A percentile compares a stretch with the other conserved stretches of the same genome.
Conservation (phyloP, 495 filamentous ascomycete genomes). For the Podospora comata region DNA sequence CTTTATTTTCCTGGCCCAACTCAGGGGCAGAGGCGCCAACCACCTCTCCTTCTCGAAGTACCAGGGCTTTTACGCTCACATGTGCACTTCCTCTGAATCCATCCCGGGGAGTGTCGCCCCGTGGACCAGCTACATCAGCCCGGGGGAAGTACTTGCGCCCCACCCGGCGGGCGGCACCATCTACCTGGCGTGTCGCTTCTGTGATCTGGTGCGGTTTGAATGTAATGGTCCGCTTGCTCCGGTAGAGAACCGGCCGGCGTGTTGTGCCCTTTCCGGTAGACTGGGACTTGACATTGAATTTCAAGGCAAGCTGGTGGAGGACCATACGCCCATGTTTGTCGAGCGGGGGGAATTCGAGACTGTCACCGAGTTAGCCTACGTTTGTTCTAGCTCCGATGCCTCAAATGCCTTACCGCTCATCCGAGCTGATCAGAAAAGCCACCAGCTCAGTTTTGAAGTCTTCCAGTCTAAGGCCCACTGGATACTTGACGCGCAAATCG, state of each 20-base stretch:
- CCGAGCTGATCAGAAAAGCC: constrained; percentile 62
- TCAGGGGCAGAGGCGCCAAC: constrained; percentile 83
- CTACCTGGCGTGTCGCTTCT: constrained; percentile 35
- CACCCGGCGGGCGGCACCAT: constrained; percentile 39
- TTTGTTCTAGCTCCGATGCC: not conserved
- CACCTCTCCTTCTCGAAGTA: constrained; percentile 81
- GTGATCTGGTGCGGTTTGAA: constrained; percentile 49
- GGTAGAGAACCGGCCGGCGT: constrained; percentile 74
- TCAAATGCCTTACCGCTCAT: constrained; percentile 55
- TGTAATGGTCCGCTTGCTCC: constrained; percentile 59
- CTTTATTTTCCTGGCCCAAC: constrained; percentile 77
- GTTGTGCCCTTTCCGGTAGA: constrained; percentile 70
- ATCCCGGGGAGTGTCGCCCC: not conserved
- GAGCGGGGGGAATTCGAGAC: constrained; percentile 80
- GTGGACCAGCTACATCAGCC: constrained; percentile 34
- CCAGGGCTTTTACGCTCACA: constrained; percentile 39
- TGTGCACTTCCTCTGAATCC: constrained; percentile 18
- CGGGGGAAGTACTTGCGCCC: constrained; percentile 48
- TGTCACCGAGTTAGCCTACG: constrained; percentile 35
- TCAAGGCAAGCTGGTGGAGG: constrained; percentile 70
- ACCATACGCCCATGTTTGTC: constrained; percentile 68
- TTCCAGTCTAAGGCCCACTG: constrained; percentile 63
- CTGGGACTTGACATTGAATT: constrained; percentile 75
- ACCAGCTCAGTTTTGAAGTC: constrained; percentile 71
- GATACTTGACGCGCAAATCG: constrained; percentile 70